phyloP scores from a whole-genome alignment of 2,329 filamentous ascomycete species.

The Arthrinium puccinioides region DNA sequence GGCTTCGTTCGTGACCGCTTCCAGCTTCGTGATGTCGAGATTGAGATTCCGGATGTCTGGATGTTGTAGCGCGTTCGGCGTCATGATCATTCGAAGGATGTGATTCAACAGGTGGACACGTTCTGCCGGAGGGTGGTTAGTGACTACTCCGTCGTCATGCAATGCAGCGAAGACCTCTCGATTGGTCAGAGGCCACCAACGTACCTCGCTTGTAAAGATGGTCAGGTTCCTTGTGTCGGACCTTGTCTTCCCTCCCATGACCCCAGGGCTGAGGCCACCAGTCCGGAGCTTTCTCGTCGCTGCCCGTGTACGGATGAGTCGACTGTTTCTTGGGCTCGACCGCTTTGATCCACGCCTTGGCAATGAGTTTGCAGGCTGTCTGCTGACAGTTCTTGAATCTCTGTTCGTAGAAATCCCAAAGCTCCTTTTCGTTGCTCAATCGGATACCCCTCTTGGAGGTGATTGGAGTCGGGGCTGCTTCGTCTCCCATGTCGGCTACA shows the following conservation, averaged over 20 bases:
- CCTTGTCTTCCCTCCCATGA: conserved; percentile 40
- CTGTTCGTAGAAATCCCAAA: conserved; percentile 54
- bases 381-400: conserved; percentile 63
- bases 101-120: conserved; percentile 52
- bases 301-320: conserved; percentile 64
- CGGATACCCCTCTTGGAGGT: conserved; percentile 36
- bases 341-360: conserved; percentile 69
- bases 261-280: conserved; percentile 61
- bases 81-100: conserved; percentile 50
- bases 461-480: conserved; percentile 30
- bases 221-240: conserved; percentile 66
- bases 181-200: conserved; percentile 8
- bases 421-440: conserved; percentile 45
- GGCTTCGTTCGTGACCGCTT: conserved; percentile 51
- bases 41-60: conserved; percentile 43
- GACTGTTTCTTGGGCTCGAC: conserved; percentile 74
- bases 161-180: background rate
- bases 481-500: conserved; percentile 27
- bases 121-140: conserved; percentile 34
- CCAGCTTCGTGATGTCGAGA: conserved; percentile 47
- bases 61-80: conserved; percentile 42
- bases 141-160: conserved; percentile 4
- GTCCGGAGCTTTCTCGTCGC: conserved; percentile 52
- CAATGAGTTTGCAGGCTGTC: conserved; percentile 62
- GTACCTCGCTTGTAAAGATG: conserved; percentile 62